Conservation (phyloP, 2,329 filamentous ascomycete genomes). For the Pezicula carpinea region DNA sequence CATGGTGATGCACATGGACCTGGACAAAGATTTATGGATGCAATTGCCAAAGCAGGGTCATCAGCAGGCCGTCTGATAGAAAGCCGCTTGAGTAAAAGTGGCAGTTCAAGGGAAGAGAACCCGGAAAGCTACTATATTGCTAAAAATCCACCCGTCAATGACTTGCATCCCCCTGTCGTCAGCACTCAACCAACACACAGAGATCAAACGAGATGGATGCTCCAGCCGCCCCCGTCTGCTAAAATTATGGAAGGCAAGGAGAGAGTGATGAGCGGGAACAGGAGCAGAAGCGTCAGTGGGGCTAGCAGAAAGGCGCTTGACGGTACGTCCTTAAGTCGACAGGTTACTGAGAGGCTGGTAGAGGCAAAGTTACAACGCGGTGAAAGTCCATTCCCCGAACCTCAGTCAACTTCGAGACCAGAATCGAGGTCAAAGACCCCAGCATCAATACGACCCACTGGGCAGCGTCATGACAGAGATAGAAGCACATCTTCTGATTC, state of each 20-base stretch:
- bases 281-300: conserved; percentile 42
- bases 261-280: conserved; percentile 59
- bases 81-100: conserved; percentile 37
- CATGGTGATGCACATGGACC: conserved; percentile 42
- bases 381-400: conserved; percentile 21
- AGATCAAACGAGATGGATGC: conserved; percentile 81
- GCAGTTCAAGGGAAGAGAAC: conserved; percentile 29
- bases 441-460: conserved; percentile 9
- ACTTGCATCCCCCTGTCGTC: conserved; percentile 80
- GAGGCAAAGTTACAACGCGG: conserved; percentile 25
- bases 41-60: conserved; percentile 44
- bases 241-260: conserved; percentile 88
- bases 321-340: conserved; percentile 19
- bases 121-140: conserved; percentile 28
- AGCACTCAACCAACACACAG: conserved; percentile 66
- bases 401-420: conserved; percentile 6
- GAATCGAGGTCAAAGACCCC: conserved; percentile 11
- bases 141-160: conserved; percentile 71
- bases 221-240: conserved; percentile 84
- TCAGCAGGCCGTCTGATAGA: conserved; percentile 48
- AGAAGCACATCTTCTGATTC: conserved; percentile 17
- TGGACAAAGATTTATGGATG: conserved; percentile 46
- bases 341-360: conserved; percentile 24
- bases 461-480: conserved; percentile 14
- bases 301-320: conserved; percentile 34